Percentiles rank a stretch among this genome's conserved stretches.
These are phyloP conservation scores for Pyricularia pennisetigena DNA, from an alignment of 2,329 filamentous ascomycete species.

Conservation along the genomic window DNA sequence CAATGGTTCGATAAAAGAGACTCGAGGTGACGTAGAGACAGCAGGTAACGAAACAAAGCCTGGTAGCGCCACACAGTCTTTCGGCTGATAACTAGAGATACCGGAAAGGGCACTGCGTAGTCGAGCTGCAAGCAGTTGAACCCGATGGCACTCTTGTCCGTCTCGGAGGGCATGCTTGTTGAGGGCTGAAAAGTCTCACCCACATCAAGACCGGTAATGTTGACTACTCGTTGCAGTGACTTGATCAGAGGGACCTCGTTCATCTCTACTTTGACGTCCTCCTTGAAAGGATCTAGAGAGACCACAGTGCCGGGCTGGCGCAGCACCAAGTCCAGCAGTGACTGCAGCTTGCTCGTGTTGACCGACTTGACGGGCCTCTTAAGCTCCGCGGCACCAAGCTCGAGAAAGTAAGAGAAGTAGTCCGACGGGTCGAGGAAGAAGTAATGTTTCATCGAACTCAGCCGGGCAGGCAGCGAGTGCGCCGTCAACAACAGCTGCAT, in stretches of 20 bases:
- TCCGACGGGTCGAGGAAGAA: slow-evolving; percentile 98
- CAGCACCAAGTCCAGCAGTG: slow-evolving; percentile 86
- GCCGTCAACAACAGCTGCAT: slow-evolving; percentile 87
- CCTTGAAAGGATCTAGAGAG: slow-evolving; percentile 91
- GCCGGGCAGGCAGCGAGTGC: slow-evolving; percentile 76
- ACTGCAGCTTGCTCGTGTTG: slow-evolving; percentile 90
- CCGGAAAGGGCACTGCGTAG: slow-evolving; percentile 87
- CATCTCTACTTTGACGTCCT: slow-evolving; percentile 96
- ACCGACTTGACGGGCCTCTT: slow-evolving; percentile 86
- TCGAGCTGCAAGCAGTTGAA: slow-evolving; percentile 92
- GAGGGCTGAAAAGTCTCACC: slow-evolving; percentile 72
- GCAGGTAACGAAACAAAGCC: slow-evolving; percentile 85
- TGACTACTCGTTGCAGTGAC: slow-evolving; percentile 91
- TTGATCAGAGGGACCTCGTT: slow-evolving; percentile 90
- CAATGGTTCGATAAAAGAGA: slow-evolving; percentile 78
- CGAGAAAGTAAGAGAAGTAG: slow-evolving; percentile 96
- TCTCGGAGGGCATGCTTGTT: slow-evolving; percentile 39
- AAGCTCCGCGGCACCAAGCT: slow-evolving; percentile 80
- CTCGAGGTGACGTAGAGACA: slow-evolving; percentile 84
- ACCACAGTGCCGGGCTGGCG: slow-evolving; percentile 95
- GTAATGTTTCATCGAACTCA: slow-evolving; percentile 93
- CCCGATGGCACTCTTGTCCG: slow-evolving; percentile 70
- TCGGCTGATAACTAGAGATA: slow-evolving; percentile 89
- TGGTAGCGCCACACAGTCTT: slow-evolving; percentile 98
- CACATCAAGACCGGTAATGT: slow-evolving; percentile 90